Evolutionary conservation across 2,329 filamentous ascomycete genomes (phyloP), one percentile per base, ranked within the genome.

Genomic region (Fusarium chaquense): DNA sequence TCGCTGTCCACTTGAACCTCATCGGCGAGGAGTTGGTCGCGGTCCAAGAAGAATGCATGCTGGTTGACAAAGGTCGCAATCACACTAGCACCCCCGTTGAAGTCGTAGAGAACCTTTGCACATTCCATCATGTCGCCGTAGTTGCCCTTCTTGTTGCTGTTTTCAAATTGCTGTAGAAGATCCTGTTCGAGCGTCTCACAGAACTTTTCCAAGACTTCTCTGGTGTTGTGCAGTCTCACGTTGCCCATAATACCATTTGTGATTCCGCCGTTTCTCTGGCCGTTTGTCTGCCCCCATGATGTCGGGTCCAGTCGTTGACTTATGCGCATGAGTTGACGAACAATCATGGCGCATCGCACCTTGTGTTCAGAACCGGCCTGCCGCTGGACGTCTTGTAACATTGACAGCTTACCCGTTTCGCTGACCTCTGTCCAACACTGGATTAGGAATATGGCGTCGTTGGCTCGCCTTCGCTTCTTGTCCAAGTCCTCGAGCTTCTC

Each of bases 91-190:
- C 96, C 96, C 54, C 96, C 94, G 78, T 95, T 97, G 85, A 99
- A 99, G 80, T 98, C 96, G 77, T 96, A 88, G 67, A 99, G 84
- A 43, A 98, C 96, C 75, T 93, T 93, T 57, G 97, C 93, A 78
- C 96, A 99, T 78, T 98, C 96, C 82, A 93, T 91, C 97, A 99
- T 99, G 75, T 97, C 94, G 72, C 98, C 93, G 76, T 97, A 98
- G 80, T 98, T 97, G 75, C 97, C 94, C 73, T 92, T 90, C 69
- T 94, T 88, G 79, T 98, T 98, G 83, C 95, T 98, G 77, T 97
- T 93, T 83, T 99, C 97, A 81, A 99, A 99, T 76, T 98, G 95
- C 78, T 94, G 93, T 65, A 99, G 83, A 40, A 99, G 84, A 76
- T 99, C 96, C 77, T 98, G 97, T 80, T 99, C 96, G 62, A 99